These are phyloP conservation scores for Oryza glumipatula DNA, from an alignment of 176 grass and related monocot genomes.

Conservation along the genomic window DNA sequence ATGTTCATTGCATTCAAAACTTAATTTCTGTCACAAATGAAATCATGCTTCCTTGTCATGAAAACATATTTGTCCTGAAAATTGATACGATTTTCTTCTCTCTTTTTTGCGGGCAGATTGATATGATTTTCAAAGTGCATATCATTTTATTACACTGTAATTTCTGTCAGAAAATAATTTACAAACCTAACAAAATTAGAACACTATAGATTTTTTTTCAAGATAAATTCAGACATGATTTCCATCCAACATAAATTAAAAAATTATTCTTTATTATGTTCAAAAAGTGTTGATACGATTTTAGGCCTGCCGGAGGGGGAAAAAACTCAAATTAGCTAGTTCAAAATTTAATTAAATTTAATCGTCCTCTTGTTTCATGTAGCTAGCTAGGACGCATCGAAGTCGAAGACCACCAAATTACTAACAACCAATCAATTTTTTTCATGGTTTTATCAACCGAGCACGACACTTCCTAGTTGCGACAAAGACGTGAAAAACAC, in stretches of 20 bases:
- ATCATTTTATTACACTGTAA: background rate
- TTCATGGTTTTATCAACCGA: background rate
- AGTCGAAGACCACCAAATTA: background rate
- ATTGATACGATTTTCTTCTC: background rate
- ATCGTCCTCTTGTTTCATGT: background rate
- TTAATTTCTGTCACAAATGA: background rate
- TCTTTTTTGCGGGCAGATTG: background rate
- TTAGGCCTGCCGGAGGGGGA: background rate
- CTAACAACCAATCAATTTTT: background rate
- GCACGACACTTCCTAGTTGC: background rate
- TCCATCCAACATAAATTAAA: background rate
- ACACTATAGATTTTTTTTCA: background rate
- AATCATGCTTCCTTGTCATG: background rate
- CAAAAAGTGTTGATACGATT: background rate
- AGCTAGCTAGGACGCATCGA: background rate
- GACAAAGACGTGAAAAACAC: background rate
- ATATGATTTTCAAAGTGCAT: background rate
- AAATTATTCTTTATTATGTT: background rate
- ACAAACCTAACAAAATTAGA: background rate
- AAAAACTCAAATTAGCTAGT: background rate
- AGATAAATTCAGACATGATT: too few species aligned
- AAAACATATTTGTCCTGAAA: background rate
- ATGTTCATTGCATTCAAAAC: background rate
- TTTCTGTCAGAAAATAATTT: background rate
- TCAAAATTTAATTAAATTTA: background rate